phyloP scores from a whole-genome alignment of 2,329 filamentous ascomycete species.

The Ceratocystis harringtonii region DNA sequence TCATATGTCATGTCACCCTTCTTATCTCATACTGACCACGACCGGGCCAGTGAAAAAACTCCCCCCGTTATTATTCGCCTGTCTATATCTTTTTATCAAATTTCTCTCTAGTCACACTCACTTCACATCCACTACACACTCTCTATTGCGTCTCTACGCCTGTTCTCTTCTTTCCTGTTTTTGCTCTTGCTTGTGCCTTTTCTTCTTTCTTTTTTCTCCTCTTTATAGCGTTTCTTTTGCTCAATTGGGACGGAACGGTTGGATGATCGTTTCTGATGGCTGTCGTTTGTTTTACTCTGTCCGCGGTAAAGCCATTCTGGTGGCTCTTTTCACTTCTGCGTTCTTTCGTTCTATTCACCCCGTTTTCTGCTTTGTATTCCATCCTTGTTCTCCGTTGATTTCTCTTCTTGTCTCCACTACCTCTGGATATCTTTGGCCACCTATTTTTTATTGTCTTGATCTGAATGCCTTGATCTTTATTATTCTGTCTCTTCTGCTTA shows the following conservation, averaged over 20 bases:
- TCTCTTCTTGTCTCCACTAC: neutral
- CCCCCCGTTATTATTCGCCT: neutral
- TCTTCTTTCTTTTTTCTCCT: neutral
- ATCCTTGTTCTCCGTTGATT: neutral
- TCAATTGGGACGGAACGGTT: conserved; percentile 5
- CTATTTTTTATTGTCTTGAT: neutral
- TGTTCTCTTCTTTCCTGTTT: neutral
- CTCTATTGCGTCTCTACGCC: neutral
- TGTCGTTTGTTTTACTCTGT: neutral
- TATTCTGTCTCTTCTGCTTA: neutral
- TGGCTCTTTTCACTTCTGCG: neutral
- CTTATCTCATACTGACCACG: neutral
- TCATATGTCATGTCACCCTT: neutral
- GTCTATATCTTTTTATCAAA: neutral
- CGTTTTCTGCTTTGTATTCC: neutral
- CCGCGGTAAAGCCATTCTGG: neutral
- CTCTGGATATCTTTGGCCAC: too few species aligned
- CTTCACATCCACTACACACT: neutral
- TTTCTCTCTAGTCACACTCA: neutral
- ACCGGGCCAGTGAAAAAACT: neutral
- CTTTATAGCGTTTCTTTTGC: neutral
- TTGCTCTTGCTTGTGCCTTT: neutral
- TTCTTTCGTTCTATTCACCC: neutral
- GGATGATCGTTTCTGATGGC: conserved; percentile 8
- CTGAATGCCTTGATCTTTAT: neutral